phyloP scores from a whole-genome alignment of 2,329 filamentous ascomycete genomes.

The Neofusicoccum ribis region DNA sequence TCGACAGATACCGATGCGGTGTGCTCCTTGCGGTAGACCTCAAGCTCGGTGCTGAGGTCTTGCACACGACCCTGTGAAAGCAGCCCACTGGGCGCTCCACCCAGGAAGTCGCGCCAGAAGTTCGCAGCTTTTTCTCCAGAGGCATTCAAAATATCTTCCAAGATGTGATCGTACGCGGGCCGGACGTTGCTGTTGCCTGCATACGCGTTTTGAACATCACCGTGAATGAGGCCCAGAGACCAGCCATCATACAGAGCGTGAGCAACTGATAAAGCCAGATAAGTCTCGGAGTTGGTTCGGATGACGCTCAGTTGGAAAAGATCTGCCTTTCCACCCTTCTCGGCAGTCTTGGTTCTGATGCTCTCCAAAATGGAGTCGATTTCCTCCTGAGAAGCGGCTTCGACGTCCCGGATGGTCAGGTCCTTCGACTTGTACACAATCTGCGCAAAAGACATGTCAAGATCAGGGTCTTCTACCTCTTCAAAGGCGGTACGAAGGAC shows the following conservation, averaged over 20 bases:
- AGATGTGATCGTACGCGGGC: constrained; percentile 52
- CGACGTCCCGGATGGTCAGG: constrained; percentile 38
- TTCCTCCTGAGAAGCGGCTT: constrained; percentile 26
- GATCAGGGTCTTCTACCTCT: constrained; percentile 60
- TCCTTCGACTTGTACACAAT: constrained; percentile 43
- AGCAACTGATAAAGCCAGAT: constrained; percentile 69
- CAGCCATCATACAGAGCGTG: constrained; percentile 90
- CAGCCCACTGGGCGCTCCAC: constrained; percentile 40
- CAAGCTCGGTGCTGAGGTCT: constrained; percentile 19
- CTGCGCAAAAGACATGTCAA: constrained; percentile 60
- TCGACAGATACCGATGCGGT: constrained; percentile 44
- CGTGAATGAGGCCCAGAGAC: constrained; percentile 74
- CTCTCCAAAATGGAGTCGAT: constrained; percentile 34
- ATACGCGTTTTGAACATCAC: constrained; percentile 69
- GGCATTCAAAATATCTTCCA: constrained; percentile 56
- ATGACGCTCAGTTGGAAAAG: constrained; percentile 42
- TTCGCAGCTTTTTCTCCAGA: constrained; percentile 49
- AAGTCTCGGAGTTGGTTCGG: constrained; percentile 34
- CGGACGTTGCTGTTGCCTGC: constrained; percentile 43
- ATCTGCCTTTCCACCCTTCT: constrained; percentile 20
- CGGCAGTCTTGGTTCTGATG: constrained; percentile 37
- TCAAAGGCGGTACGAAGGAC: constrained; percentile 76
- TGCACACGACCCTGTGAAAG: neutral
- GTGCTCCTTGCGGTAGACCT: constrained; percentile 48
- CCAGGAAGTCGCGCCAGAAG: constrained; percentile 74